Base-by-base conservation (phyloP, 805 yeast species). In the Yamadazyma takamatsuzukensis region DNA sequence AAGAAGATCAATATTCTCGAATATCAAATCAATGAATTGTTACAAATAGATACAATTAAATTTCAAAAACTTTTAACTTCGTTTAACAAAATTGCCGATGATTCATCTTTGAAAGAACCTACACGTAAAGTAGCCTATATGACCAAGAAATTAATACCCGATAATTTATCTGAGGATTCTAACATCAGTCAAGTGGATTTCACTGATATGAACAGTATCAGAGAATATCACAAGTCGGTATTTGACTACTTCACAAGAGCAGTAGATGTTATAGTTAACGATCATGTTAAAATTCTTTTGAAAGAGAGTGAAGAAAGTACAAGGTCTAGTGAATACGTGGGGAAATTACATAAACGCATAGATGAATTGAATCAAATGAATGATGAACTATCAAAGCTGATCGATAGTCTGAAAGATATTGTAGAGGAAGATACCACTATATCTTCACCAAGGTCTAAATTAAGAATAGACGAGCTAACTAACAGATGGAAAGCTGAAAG, bases 401-500 rank as follows among this genome's bases (percentile, higher is more conserved):
- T 30, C 4, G 27, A 25, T 11, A 38, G 31, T 21, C 46, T 42
- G 15, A n/a, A 40, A 12, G 50, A 44, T 11, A n/a, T 16, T 15
- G 27, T 29, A 27, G 28, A 25, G 6, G 27, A 29, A 18, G 48
- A 45, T 6, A 24, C 25, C 2, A 15, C 37, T 2, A 27, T 27
- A 14, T 23, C 37, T 13, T 35, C 42, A 7, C 40, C 40, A 4
- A 30, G 39, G 9, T 29, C 39, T 2, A 64, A 62, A 34, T 44
- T 78, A 28, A 62, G 87, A 34, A 59, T 81, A 11, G 79, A 76
- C 15, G 87, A 80, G 43, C 52, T 83, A 26, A 74, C 76, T 25
- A 74, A 65, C 40, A 66, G 80, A 46, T 80, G 85, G 81, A 77
- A 78, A 45, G 67, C 78, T 5, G 89, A 83, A 41, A 63, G 87